Evolutionary conservation across 2,329 filamentous ascomycete species (phyloP), one percentile per base, ranked within the genome.

Genomic region (Aspergillus spinulosporus): DNA sequence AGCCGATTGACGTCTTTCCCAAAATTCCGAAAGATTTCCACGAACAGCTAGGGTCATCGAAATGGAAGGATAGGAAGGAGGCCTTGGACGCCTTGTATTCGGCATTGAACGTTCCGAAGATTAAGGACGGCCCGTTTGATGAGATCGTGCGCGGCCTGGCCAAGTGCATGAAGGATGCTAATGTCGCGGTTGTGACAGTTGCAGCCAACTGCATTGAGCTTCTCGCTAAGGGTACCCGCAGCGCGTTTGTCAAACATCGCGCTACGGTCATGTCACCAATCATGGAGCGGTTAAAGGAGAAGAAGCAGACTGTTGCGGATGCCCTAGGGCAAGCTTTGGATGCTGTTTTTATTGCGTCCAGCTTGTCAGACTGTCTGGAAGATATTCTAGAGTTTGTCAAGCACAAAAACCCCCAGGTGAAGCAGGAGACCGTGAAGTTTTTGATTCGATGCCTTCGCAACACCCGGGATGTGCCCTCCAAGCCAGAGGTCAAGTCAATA

Each of bases 61-160:
- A 99, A 72, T 99, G 94, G 94, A 99, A 99, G 71, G 95, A 99
- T 64, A 84, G 94, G 59, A 99, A 99, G 74, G 94, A 99, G 64
- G 90, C 90, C 0, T 81, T 97, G 2, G 94, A 99, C 59, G 90
- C 85, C 7, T 81, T 97, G 0, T 88, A 87, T 64, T 83, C 84
- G 12, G 82, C 85, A 2, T 75, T 96, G 54, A 95, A 96, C 65
- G 88, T 95, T 40, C 92, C 93, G 11, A 84, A 88, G 59, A 96
- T 99, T 72, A 95, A 96, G 73, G 93, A 97, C 64, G 90, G 86
- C 5, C 88, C 90, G 53, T 97, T 92, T 69, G 85, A 88, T 70
- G 93, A 97, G 66, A 82, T 97, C 63, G 85, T 90, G 54, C 84
- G 90, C 59, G 88, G 85, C 3, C 81, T 97, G 53, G 93, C 94